Percentiles rank a stretch among this genome's conserved stretches.
phyloP scores from a whole-genome alignment of 768 basidiomycete species.

The Holtermannia corniformis region DNA sequence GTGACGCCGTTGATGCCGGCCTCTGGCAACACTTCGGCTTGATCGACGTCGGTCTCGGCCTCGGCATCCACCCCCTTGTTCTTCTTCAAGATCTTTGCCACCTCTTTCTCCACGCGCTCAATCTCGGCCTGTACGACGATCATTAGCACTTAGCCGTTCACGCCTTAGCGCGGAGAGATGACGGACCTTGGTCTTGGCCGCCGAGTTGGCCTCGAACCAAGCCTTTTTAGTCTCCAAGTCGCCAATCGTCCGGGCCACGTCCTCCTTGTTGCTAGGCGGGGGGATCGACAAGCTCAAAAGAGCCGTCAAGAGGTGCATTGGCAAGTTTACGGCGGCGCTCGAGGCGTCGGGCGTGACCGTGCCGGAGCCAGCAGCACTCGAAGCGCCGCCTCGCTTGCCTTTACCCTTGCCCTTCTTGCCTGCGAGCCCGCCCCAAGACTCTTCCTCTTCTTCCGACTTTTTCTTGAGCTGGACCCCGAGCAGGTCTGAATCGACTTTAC shows the following conservation, averaged over 20 bases:
- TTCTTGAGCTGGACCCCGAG: constrained; percentile 80
- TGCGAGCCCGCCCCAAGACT: constrained; percentile 55
- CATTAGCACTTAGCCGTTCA: constrained; percentile 1
- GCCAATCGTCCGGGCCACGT: constrained; percentile 73
- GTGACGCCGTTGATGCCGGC: constrained; percentile 24
- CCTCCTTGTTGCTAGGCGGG: constrained; percentile 64
- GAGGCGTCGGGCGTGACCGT: constrained; percentile 41
- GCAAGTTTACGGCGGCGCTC: constrained; percentile 53
- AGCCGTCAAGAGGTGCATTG: constrained; percentile 75
- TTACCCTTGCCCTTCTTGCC: constrained; percentile 50
- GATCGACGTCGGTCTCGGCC: constrained; percentile 10
- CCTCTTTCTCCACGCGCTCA: constrained; percentile 36
- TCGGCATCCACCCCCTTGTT: constrained; percentile 16
- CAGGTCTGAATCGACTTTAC: constrained; percentile 64
- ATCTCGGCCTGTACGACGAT: constrained; percentile 29
- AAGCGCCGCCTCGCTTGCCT: constrained; percentile 46
- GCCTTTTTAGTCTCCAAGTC: constrained; percentile 88
- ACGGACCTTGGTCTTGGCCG: constrained; percentile 41
- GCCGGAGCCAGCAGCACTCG: constrained; percentile 27
- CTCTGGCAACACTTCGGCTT: constrained; percentile 10
- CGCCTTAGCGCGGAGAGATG: background rate
- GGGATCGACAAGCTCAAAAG: constrained; percentile 81
- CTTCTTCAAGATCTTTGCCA: constrained; percentile 40
- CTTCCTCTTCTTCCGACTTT: constrained; percentile 76
- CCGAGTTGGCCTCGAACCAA: constrained; percentile 91